A percentile compares a stretch with the other conserved stretches of the same genome.
Conservation (phyloP, 2,329 filamentous ascomycete species). For the Apiospora koreana region DNA sequence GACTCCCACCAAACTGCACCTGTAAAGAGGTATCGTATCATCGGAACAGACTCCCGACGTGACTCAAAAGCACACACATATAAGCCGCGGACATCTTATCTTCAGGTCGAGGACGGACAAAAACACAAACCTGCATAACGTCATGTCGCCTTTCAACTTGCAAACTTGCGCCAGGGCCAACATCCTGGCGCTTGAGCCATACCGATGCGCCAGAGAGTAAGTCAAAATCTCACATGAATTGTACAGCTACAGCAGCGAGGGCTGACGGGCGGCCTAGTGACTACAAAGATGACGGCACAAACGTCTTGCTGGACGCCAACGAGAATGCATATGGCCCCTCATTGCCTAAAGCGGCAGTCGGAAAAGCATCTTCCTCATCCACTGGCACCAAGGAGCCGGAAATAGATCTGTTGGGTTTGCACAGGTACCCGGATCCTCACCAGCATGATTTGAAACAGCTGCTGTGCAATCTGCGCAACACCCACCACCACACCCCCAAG, state of each 20-base stretch:
- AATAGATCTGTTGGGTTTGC: conserved; percentile 78
- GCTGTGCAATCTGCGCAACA: conserved; percentile 86
- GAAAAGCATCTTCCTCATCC: conserved; percentile 35
- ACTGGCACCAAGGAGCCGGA: conserved; percentile 43
- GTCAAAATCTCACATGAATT: conserved; percentile 22
- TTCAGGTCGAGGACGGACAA: neutral
- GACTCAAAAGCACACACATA: neutral
- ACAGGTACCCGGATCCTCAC: conserved; percentile 97
- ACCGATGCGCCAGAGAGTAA: conserved; percentile 79
- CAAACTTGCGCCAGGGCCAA: conserved; percentile 75
- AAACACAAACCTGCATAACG: neutral
- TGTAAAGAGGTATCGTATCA: neutral
- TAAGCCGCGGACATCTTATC: neutral
- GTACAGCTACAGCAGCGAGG: conserved; percentile 49
- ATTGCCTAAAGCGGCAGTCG: conserved; percentile 54
- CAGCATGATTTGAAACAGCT: conserved; percentile 83
- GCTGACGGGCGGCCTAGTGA: conserved; percentile 46
- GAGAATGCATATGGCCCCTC: conserved; percentile 95
- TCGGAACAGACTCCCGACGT: neutral
- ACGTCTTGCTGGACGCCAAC: conserved; percentile 95
- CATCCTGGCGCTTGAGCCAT: conserved; percentile 75
- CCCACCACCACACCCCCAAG: conserved; percentile 75
- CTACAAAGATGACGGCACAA: conserved; percentile 97
- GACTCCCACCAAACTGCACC: neutral
- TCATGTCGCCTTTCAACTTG: conserved; percentile 69